Evolutionary conservation across 2,329 filamentous ascomycete genomes (phyloP).

Genomic region (Colletotrichum phormii): DNA sequence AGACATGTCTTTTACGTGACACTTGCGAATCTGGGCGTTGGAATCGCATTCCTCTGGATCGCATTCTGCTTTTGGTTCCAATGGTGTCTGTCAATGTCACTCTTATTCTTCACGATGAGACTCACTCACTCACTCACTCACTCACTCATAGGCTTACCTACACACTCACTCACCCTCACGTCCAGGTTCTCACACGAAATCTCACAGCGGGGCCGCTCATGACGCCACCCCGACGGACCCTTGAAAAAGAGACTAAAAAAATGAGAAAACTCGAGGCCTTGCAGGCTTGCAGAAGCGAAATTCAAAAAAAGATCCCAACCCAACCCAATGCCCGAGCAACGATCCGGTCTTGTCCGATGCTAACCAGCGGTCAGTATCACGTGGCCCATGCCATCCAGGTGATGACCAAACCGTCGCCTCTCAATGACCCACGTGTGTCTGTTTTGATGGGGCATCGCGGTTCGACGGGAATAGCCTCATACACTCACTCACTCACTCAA

Average conservation of each 20-base stretch:
- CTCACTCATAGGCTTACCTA: too few relatives aligned
- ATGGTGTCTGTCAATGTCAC: background rate
- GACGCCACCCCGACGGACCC: conserved; percentile 1
- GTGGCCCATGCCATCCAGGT: background rate
- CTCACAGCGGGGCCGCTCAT: background rate
- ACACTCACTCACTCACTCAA: background rate
- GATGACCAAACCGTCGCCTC: background rate
- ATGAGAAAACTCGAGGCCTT: background rate
- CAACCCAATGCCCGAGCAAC: background rate
- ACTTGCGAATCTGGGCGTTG: background rate
- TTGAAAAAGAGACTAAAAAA: background rate
- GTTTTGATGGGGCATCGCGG: background rate
- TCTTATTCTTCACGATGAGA: background rate
- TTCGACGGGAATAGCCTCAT: background rate
- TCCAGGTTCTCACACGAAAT: background rate
- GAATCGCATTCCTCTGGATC: background rate
- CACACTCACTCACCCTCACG: background rate
- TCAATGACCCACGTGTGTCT: background rate
- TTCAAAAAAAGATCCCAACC: background rate
- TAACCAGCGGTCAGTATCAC: background rate
- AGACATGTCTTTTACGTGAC: background rate
- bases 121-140: background rate
- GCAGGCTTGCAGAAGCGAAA: background rate
- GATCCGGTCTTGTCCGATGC: background rate
- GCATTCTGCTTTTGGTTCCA: too few relatives aligned